Evolutionary conservation across 495 filamentous ascomycete genomes (phyloP), one percentile per base, ranked within the genome.

Genomic region (Penicillium cosmopolitanum): DNA sequence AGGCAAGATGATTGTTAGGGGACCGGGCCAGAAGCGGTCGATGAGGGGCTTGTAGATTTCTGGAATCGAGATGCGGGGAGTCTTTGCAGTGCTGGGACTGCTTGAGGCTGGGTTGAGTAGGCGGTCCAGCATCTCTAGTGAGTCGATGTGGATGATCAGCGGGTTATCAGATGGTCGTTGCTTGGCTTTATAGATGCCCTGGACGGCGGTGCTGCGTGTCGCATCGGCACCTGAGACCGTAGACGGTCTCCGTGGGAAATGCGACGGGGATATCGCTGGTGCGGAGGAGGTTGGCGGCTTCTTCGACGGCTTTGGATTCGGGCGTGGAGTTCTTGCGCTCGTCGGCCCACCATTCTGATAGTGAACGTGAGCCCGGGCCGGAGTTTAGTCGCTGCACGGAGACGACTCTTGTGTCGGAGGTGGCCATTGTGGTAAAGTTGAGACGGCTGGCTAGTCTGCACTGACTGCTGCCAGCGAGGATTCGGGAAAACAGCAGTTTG

Each of bases 191-290:
- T 93, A 99, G 65, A 99, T 99, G 6, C 90, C 91, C 58, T 82
- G 83, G n/a, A 97, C 94, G n/a, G 94, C 89, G 38, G 73, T 78
- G 61, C 82, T 88, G 66, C 89, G 84, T 31, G 93, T 97, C 6
- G 95, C 96, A 78, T 98, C 95, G 18, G 94, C 95, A 50, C 93
- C 95, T 13, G n/a, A 99, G 82, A 2, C 95, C 95, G 73, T 99
- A 99, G 10, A 99, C 95, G 6, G 95, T 99, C 75, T 99, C 95
- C 0, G 96, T 99, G 5, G 95, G 96, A 70, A 99, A 99, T 9
- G 91, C 96, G 43, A 99, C 90, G 16, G 93, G 93, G 25, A 83
- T 77, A 69, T 89, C 80, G 58, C 83, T 84, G 31, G 77, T 79
- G 31, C 75, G 84, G 35, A 96, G 80, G 58, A 83, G 76, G 11